These are phyloP conservation scores for Nicotiana obtusifolia DNA, from an alignment of 257 asterid genomes.

Conservation along the genomic window DNA sequence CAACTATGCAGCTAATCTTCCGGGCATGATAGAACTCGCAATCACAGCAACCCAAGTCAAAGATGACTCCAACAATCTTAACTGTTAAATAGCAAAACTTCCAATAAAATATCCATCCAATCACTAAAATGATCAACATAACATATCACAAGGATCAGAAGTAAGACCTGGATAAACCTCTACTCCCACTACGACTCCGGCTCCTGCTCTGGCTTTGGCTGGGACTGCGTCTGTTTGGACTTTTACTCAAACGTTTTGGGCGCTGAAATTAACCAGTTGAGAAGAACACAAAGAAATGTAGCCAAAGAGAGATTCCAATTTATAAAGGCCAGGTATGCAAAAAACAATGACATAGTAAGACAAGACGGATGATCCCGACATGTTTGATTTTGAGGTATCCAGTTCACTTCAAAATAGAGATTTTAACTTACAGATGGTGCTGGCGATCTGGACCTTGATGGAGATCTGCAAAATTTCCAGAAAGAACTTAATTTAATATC, in stretches of 20 bases:
- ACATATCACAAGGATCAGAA: not conserved
- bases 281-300: conserved; percentile 6
- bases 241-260: conserved; percentile 53
- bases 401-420: not conserved
- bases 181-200: conserved; percentile 60
- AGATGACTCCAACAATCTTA: conserved; percentile 7
- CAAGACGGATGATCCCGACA: not conserved
- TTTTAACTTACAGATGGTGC: conserved; percentile 71
- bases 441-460: conserved; percentile 93
- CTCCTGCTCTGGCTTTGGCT: conserved; percentile 51
- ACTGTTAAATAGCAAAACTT: conserved; percentile 19
- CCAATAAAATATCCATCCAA: not conserved
- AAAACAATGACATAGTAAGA: not conserved
- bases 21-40: not conserved
- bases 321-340: not conserved
- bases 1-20: not conserved
- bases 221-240: conserved; percentile 52
- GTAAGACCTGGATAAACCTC: conserved; percentile 60
- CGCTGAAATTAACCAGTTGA: conserved; percentile 28
- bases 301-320: not conserved
- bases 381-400: not conserved
- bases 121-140: not conserved
- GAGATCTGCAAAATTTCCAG: conserved; percentile 99
- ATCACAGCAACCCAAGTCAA: not conserved
- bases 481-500: conserved; percentile 84